Evolutionary conservation across 768 basidiomycete genomes (phyloP).

Genomic region (Mrakia blollopis): DNA sequence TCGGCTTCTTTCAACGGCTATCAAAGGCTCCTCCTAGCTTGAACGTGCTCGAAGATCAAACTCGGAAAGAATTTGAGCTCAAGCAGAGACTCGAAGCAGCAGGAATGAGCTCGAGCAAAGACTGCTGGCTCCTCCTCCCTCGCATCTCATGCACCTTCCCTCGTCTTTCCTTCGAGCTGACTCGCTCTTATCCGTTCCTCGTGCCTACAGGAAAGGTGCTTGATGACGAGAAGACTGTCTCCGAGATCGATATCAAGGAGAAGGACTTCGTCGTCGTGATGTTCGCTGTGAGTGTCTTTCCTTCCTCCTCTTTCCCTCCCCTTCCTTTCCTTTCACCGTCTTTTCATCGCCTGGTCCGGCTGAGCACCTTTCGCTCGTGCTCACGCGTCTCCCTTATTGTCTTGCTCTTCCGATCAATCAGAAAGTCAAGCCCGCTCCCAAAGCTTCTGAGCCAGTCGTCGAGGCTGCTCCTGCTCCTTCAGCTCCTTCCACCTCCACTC

Average conservation of each 20-base stretch:
- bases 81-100: neutral
- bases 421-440: constrained; percentile 40
- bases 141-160: neutral
- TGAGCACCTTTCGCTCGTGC: no score
- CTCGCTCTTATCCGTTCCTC: neutral
- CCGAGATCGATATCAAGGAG: constrained; percentile 86
- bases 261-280: constrained; percentile 99
- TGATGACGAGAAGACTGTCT: constrained; percentile 78
- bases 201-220: constrained; percentile 79
- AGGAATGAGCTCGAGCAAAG: neutral
- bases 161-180: neutral
- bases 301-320: neutral
- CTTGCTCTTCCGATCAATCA: constrained; percentile 20
- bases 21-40: neutral
- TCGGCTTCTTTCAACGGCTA: neutral
- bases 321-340: neutral
- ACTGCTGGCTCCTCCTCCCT: neutral
- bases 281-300: constrained; percentile 66
- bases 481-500: constrained; percentile 43
- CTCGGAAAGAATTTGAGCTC: neutral
- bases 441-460: constrained; percentile 45
- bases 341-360: neutral
- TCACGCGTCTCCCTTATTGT: neutral
- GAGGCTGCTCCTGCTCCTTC: constrained; percentile 42
- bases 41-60: no score